Base-by-base conservation (phyloP, 768 basidiomycete species). In the Phallus indusiatus region DNA sequence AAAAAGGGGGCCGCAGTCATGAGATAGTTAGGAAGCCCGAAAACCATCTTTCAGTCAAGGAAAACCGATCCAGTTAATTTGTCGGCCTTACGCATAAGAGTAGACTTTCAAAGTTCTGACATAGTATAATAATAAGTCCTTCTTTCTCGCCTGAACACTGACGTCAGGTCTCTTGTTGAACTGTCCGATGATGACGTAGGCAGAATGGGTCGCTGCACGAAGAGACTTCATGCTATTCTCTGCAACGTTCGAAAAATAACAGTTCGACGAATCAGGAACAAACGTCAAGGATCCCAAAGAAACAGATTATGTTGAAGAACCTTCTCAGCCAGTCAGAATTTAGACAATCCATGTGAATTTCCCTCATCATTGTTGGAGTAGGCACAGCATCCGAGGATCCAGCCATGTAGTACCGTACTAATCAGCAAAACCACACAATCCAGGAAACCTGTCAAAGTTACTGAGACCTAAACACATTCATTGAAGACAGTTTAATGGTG, bases 401-500 rank as follows among this genome's bases (percentile, higher is more conserved):
- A 46, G 46, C 18, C 33, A 56, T 42, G 16, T 33, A 18, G 11
- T 22, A 22, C 50, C 28, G 28, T 34, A 51, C 49, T 7, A 21
- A 51, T 18, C 37, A 36, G 14, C 18, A 35, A 17, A 52, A 20
- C 49, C 49, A 28, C 33, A 12, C 48, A 33, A 17, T 42, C 17
- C 35, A 51, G 1, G 49, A 59, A 48, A 51, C 12, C 14, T 18
- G n/a, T 33, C n/a, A 18, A 47, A 58, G 12, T 10, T 18, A 47
- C 28, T 28, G 24, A 33, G 34, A 21, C 48, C 4, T 50, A n/a
- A 37, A 47, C 28, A 59, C 57, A 12, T 51, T 49, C 21, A 66
- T 65, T 1, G 62, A 58, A 11, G 69, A 67, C 53, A 67, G 0
- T 62, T 70, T 9, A 61, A 55, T 1, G 73, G 74, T 36, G 72